These are phyloP conservation scores for Aspergillus sparsus DNA, from an alignment of 495 filamentous ascomycete species.

Conservation along the genomic window DNA sequence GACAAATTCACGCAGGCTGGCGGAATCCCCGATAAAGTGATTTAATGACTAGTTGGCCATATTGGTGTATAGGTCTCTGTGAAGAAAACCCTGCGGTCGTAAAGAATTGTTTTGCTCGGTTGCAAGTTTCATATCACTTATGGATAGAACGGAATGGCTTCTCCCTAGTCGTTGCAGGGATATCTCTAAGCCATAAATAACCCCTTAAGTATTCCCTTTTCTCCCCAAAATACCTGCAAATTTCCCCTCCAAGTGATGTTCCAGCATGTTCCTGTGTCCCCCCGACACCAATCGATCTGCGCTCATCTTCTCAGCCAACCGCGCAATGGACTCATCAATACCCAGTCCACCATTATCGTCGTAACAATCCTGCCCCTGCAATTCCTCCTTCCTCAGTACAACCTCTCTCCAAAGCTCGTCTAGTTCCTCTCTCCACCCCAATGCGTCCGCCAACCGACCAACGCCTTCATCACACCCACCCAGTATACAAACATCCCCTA, in stretches of 20 bases:
- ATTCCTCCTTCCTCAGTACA: conserved; percentile 27
- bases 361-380: conserved; percentile 4
- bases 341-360: conserved; percentile 20
- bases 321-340: conserved; percentile 49
- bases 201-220: background rate
- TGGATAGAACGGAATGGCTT: no score
- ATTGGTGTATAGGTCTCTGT: no score
- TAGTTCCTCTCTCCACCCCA: conserved; percentile 81
- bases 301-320: conserved; percentile 32
- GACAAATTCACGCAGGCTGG: no score
- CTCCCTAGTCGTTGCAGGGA: no score
- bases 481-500: conserved; percentile 66
- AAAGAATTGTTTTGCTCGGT: no score
- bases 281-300: conserved; percentile 28
- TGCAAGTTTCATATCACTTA: no score
- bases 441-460: conserved; percentile 67
- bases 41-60: no score
- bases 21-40: no score
- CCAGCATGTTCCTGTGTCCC: conserved; percentile 11
- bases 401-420: conserved; percentile 60
- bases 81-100: no score
- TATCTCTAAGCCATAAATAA: no score
- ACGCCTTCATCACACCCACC: conserved; percentile 76
- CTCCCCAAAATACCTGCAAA: conserved; percentile 9
- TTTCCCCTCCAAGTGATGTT: conserved; percentile 24